phyloP scores from a whole-genome alignment of 2,329 filamentous ascomycete species.

The Exutisphaerella laricina region DNA sequence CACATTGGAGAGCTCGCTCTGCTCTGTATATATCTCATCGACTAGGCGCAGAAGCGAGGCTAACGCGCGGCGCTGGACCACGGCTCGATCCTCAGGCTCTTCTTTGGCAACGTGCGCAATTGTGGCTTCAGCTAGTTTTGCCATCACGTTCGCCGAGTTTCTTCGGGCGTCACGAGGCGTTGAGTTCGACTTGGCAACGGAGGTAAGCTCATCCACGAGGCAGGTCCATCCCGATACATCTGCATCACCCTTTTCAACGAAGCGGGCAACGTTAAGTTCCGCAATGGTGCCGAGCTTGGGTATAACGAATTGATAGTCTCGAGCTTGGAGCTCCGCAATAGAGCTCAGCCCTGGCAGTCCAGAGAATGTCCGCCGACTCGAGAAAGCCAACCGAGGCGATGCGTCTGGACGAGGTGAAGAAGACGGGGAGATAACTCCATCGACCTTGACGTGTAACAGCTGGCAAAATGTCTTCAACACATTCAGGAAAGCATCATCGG shows the following conservation, averaged over 20 bases:
- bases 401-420: conserved; percentile 9
- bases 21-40: conserved; percentile 26
- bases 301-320: conserved; percentile 45
- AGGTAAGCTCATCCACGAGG: conserved; percentile 53
- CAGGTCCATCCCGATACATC: conserved; percentile 69
- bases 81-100: conserved; percentile 29
- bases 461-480: conserved; percentile 70
- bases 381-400: conserved; percentile 25
- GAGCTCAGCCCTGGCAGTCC: conserved; percentile 42
- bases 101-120: conserved; percentile 50
- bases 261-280: conserved; percentile 48
- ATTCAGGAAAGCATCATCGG: conserved; percentile 71
- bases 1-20: conserved; percentile 23
- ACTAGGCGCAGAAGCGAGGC: conserved; percentile 45
- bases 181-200: conserved; percentile 38
- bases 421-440: conserved; percentile 8
- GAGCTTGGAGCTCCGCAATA: conserved; percentile 34
- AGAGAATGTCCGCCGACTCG: conserved; percentile 34
- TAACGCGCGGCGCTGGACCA: conserved; percentile 30
- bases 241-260: conserved; percentile 59
- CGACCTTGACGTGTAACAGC: conserved; percentile 48
- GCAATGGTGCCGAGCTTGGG: conserved; percentile 45
- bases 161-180: conserved; percentile 42
- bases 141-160: conserved; percentile 47
- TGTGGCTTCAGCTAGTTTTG: conserved; percentile 44